These are phyloP conservation scores for Brasenia schreberi DNA, from an alignment of 164 flowering plant genomes.

Conservation along the genomic window DNA sequence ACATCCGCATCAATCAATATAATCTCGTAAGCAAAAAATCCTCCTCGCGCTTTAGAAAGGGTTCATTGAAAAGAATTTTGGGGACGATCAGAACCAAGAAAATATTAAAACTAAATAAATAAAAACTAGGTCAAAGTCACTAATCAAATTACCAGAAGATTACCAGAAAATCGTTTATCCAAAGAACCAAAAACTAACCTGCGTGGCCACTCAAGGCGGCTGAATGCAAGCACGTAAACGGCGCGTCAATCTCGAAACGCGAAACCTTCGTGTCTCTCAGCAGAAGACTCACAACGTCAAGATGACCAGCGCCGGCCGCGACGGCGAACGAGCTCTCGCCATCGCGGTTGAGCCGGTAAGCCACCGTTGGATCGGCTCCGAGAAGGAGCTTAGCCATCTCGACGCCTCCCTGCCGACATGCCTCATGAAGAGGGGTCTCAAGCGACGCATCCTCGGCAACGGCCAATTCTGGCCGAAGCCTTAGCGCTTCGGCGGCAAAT, in stretches of 20 bases:
- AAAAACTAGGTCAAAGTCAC: neutral
- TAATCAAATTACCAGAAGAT: neutral
- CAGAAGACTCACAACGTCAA: neutral
- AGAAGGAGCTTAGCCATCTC: neutral
- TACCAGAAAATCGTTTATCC: neutral
- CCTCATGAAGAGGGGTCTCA: neutral
- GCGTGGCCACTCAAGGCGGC: neutral
- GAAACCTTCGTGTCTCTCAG: neutral
- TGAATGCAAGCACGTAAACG: neutral
- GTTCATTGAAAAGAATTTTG: neutral
- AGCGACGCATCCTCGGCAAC: too few relatives aligned
- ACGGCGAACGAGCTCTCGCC: neutral
- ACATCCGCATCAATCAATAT: too few relatives aligned
- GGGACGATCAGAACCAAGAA: neutral
- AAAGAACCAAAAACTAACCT: neutral
- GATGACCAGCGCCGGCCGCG: neutral
- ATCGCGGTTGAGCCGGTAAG: neutral
- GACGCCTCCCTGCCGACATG: neutral
- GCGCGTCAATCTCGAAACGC: neutral
- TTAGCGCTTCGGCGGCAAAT: too few relatives aligned
- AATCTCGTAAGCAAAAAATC: too few relatives aligned
- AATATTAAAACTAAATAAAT: neutral
- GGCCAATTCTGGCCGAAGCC: too few relatives aligned
- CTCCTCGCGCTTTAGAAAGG: too few relatives aligned
- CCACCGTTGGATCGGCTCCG: neutral